Evolutionary conservation across 192 early-diverging fungal species (phyloP), one percentile per base, ranked within the genome.

Genomic region (Glomus cerebriforme): DNA sequence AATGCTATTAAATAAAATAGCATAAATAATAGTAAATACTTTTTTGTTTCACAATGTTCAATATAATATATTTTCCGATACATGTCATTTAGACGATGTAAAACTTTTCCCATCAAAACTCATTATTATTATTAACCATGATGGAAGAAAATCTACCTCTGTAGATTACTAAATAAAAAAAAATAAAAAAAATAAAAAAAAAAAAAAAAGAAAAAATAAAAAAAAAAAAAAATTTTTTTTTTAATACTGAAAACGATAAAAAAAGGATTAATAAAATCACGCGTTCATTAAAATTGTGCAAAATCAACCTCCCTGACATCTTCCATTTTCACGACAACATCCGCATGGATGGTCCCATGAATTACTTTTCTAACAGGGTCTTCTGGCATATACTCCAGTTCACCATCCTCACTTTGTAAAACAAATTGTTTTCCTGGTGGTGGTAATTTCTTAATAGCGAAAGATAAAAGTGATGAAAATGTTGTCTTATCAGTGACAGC

Each of bases 381-480:
- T 67, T 67, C 76, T 5, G 76, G 76, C 76, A 78, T 78, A 67
- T 78, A 78, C 24, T 78, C 76, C 34, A 78, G 31, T 67, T 78
- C 76, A 29, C 76, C 76, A 34, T 78, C 65, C 6, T 62, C 60
- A 49, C 76, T 78, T 67, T 67, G 62, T 67, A 78, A 49, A 19
- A 78, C 62, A 67, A 78, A 78, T 67, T 78, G 76, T 54, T 78
- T 78, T 17, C 76, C 76, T 5, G 63, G 9, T 22, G 76, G 76
- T 43, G 76, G 64, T n/a, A 26, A 26, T 78, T 47, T 78, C 47
- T 66, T 66, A 26, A 78, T 67, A 9, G 76, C 76, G 54, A 78
- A 78, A 17, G 59, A 43, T 2, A 78, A 34, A 49, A 78, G 64
- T 9, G 76, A 78, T 5, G 59, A 22, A 37, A 78, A 78, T 24